A percentile compares a stretch with the other conserved stretches of the same genome.
These are phyloP conservation scores for Tephrocybe sp. DNA, from an alignment of 768 basidiomycete genomes.

Conservation along the genomic window DNA sequence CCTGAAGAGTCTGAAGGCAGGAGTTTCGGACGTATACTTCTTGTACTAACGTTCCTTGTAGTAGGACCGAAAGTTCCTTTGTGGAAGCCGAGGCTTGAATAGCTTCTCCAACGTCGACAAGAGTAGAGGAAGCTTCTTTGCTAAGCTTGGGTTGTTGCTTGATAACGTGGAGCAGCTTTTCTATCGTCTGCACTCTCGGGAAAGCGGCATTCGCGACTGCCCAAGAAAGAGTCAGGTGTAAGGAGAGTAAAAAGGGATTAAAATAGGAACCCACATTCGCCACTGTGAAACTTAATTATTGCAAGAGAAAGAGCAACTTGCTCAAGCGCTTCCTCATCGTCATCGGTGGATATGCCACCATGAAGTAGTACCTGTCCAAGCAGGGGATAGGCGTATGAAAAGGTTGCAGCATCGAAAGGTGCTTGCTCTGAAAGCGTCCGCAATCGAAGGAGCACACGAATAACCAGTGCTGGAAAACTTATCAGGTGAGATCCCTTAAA, in stretches of 20 bases:
- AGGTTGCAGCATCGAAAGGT: constrained; percentile 84
- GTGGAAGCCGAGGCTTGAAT: constrained; percentile 61
- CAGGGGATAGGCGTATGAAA: constrained; percentile 77
- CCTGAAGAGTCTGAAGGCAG: constrained; percentile 89
- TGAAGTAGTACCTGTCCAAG: constrained; percentile 61
- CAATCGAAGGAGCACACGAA: constrained; percentile 84
- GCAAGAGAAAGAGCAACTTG: constrained; percentile 77
- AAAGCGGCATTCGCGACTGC: constrained; percentile 69
- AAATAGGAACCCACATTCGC: constrained; percentile 59
- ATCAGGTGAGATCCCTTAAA: background rate
- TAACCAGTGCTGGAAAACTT: constrained; percentile 56
- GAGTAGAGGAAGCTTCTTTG: constrained; percentile 78
- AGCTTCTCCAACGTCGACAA: constrained; percentile 80
- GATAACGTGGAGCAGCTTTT: constrained; percentile 70
- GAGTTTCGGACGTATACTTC: constrained; percentile 87
- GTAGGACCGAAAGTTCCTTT: constrained; percentile 62
- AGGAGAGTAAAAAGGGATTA: background rate
- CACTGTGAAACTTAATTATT: constrained; percentile 67
- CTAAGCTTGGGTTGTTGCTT: constrained; percentile 74
- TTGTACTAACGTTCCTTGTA: constrained; percentile 75
- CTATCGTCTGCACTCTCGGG: constrained; percentile 70
- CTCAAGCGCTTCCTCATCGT: constrained; percentile 72
- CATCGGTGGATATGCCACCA: constrained; percentile 64
- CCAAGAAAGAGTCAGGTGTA: background rate
- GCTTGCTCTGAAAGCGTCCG: constrained; percentile 77